These are phyloP conservation scores for Gymnopilus junonius DNA, from an alignment of 768 basidiomycete genomes.

Conservation along the genomic window DNA sequence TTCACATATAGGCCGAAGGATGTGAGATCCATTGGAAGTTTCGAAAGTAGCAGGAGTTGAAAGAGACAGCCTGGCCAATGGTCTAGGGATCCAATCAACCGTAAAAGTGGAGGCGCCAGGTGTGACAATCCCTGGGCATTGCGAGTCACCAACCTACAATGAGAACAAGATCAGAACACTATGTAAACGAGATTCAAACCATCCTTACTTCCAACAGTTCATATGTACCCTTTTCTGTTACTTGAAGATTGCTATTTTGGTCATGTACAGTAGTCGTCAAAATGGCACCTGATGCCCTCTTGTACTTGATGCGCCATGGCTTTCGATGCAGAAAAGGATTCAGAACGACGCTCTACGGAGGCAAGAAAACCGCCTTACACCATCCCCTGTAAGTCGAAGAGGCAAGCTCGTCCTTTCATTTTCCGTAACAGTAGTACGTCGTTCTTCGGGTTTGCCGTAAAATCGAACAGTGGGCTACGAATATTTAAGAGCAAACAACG, in stretches of 20 bases:
- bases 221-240: slow-evolving; percentile 78
- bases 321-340: slow-evolving; percentile 34
- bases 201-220: slow-evolving; percentile 67
- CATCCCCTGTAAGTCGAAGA: slow-evolving; percentile 88
- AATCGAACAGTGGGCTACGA: slow-evolving; percentile 87
- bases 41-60: slow-evolving; percentile 61
- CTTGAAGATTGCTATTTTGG: slow-evolving; percentile 74
- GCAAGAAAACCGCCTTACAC: slow-evolving; percentile 51
- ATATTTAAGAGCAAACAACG: not conserved
- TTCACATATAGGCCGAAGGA: slow-evolving; percentile 81
- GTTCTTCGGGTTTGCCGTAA: slow-evolving; percentile 66
- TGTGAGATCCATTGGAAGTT: slow-evolving; percentile 71
- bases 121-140: slow-evolving; percentile 80
- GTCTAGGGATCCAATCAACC: slow-evolving; percentile 82
- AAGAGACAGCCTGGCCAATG: slow-evolving; percentile 69
- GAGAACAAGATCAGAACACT: not conserved
- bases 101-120: slow-evolving; percentile 62
- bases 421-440: slow-evolving; percentile 70
- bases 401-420: slow-evolving; percentile 75
- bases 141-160: slow-evolving; percentile 76
- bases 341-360: not conserved
- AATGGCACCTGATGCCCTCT: slow-evolving; percentile 45
- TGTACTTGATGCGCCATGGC: slow-evolving; percentile 91
- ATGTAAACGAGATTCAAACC: not conserved
- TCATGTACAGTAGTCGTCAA: slow-evolving; percentile 49